A percentile compares a stretch with the other conserved stretches of the same genome.
Evolutionary conservation across 352 stramenopile genomes (phyloP).

Genomic region (Phytophthora cajani): DNA sequence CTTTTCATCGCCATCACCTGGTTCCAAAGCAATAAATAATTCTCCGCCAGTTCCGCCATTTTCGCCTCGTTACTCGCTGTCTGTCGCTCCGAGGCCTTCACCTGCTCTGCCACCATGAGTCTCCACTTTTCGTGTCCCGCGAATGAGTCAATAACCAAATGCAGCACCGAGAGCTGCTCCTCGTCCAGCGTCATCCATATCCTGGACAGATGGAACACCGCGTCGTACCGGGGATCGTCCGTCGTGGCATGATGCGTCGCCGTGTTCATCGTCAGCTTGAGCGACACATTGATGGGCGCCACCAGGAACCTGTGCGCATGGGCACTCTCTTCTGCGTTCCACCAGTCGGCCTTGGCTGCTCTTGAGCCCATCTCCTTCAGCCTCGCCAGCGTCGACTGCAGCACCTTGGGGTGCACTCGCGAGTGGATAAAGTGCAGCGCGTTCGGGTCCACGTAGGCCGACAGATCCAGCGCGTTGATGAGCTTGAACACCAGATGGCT

Average conservation of each 20-base stretch:
- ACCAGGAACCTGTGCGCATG: constrained; percentile 87
- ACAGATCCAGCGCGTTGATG: constrained; percentile 87
- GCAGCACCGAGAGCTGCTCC: constrained; percentile 84
- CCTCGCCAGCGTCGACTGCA: constrained; percentile 75
- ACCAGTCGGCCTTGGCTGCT: constrained; percentile 69
- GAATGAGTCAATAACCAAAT: constrained; percentile 79
- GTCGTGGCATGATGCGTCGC: constrained; percentile 73
- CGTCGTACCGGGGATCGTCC: constrained; percentile 78
- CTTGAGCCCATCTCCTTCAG: constrained; percentile 88
- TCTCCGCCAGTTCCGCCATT: constrained; percentile 50
- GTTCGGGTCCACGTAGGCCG: constrained; percentile 86
- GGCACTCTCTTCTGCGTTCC: constrained; percentile 68
- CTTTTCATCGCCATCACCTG: constrained; percentile 70
- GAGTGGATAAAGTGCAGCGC: constrained; percentile 90
- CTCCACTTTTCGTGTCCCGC: constrained; percentile 77
- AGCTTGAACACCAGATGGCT: constrained; percentile 87
- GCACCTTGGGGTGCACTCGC: constrained; percentile 74
- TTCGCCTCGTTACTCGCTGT: constrained; percentile 52
- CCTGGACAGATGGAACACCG: constrained; percentile 82
- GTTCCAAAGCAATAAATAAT: constrained; percentile 82
- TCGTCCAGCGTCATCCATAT: constrained; percentile 81
- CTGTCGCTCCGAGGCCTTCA: constrained; percentile 64
- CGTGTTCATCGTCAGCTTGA: constrained; percentile 92
- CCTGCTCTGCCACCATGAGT: constrained; percentile 69
- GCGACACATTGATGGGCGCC: constrained; percentile 76